A percentile compares a stretch with the other conserved stretches of the same genome.
phyloP scores from a whole-genome alignment of 106 monocot genomes.

The Apostasia shenzhenica region DNA sequence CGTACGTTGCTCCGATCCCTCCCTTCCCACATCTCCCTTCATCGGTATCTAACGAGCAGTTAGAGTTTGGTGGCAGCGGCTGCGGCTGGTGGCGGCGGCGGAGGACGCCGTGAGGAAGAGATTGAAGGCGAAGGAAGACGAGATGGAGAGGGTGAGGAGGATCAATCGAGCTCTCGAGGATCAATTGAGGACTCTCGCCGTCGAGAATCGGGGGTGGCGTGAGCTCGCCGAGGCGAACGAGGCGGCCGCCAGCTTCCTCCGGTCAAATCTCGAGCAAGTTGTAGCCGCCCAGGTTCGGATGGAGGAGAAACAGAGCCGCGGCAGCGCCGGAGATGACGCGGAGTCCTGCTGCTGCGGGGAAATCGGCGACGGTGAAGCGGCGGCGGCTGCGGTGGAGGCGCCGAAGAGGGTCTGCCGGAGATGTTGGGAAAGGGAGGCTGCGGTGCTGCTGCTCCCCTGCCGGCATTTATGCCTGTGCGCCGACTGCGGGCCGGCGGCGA shows the following conservation, averaged over 20 bases:
- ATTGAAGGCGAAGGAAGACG: slow-evolving; percentile 47
- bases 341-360: slow-evolving; percentile 41
- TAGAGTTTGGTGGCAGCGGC: slow-evolving; percentile 14
- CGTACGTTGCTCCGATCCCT: neutral
- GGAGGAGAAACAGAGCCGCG: slow-evolving; percentile 1
- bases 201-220: slow-evolving; percentile 50
- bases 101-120: slow-evolving; percentile 13
- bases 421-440: slow-evolving; percentile 21
- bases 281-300: slow-evolving; percentile 8
- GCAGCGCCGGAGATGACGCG: slow-evolving; percentile 17
- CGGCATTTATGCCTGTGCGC: slow-evolving; percentile 50
- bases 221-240: slow-evolving; percentile 48
- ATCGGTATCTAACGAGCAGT: neutral
- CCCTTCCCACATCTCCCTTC: too few relatives aligned
- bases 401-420: neutral
- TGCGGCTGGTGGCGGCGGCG: slow-evolving; percentile 12
- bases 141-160: slow-evolving; percentile 27
- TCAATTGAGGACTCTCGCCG: slow-evolving; percentile 15
- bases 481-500: slow-evolving; percentile 24
- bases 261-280: slow-evolving; percentile 40
- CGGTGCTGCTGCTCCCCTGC: slow-evolving; percentile 58
- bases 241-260: slow-evolving; percentile 29
- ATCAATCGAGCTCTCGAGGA: slow-evolving; percentile 45
- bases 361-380: neutral
- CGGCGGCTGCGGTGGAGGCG: neutral